These are phyloP conservation scores for Eimeria necatrix DNA, from an alignment of 169 alveolate genomes.

Conservation along the genomic window DNA sequence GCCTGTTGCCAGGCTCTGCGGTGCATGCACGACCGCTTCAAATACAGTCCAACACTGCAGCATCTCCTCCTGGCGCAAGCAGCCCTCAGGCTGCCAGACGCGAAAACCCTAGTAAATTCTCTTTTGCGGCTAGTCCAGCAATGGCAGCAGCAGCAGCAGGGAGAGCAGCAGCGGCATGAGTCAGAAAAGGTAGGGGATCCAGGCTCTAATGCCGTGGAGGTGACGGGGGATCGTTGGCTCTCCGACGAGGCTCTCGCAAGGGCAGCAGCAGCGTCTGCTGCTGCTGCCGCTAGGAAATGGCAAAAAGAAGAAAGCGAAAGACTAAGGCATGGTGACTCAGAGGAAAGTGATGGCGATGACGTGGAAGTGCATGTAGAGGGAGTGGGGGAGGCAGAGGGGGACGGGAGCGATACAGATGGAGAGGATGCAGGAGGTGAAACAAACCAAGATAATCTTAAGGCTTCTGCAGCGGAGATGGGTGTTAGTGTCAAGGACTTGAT, in stretches of 20 bases:
- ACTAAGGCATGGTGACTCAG: not conserved
- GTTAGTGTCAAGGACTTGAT: slow-evolving; percentile 1
- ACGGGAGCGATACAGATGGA: not conserved
- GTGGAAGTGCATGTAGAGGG: slow-evolving; percentile 50
- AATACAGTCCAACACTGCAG: slow-evolving; percentile 31
- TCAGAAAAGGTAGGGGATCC: not conserved
- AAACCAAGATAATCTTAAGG: not conserved
- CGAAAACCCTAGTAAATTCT: slow-evolving; percentile 54
- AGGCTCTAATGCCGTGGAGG: not conserved
- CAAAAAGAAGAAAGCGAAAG: not conserved
- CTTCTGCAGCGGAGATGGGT: not conserved
- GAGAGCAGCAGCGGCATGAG: slow-evolving; percentile 27
- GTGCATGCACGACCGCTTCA: slow-evolving; percentile 38
- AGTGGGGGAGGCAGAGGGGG: slow-evolving; percentile 34
- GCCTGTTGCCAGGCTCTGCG: slow-evolving; percentile 64
- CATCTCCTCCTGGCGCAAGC: slow-evolving; percentile 27
- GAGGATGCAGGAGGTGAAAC: slow-evolving; percentile 18
- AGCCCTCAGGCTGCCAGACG: slow-evolving; percentile 25
- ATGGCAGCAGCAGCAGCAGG: slow-evolving; percentile 1
- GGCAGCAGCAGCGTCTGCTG: slow-evolving; percentile 54
- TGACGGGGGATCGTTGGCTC: not conserved
- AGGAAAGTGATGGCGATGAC: slow-evolving; percentile 28
- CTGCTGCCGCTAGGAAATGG: slow-evolving; percentile 45
- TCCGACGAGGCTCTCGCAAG: slow-evolving; percentile 65
- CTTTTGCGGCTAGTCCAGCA: slow-evolving; percentile 52